Evolutionary conservation across 2,329 filamentous ascomycete genomes (phyloP), one percentile per base, ranked within the genome.

Genomic region (Apiospora arundinis): DNA sequence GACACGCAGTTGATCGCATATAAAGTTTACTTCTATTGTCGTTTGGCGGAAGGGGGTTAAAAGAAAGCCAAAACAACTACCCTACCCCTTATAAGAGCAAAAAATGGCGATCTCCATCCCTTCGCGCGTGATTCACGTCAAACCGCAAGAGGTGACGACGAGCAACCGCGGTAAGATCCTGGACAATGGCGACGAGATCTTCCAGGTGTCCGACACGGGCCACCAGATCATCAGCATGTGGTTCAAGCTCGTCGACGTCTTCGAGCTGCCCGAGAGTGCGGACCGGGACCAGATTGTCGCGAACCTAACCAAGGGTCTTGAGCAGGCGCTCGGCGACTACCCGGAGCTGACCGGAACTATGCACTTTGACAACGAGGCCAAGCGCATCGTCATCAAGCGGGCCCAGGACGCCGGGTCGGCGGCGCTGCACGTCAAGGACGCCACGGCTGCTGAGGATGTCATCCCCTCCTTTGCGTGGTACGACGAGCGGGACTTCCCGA

Each of bases 291-390:
- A n/a, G 52, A 60, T 60, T 25, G 28, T 60, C 28, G 16, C 28
- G 7, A 37, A 60, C 28, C 28, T 60, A 2, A 21, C 28, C 16
- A 56, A 42, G 28, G 67, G 67, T 21, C 67, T 69, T 5, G 67
- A 69, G 67, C 44, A 52, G 48, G 67, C 46, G 8, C 25, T 56
- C 1, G 21, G 44, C 3, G 67, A 69, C 45, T 32, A 69, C 46
- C 67, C 67, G 7, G 67, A 69, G 28, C 46, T 69, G 25, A 69
- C 45, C n/a, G 67, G 67, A 1, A 69, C 67, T 23, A 69, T 69
- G 67, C 67, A 69, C 25, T 69, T 56, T n/a, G 67, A 69, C 45
- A 69, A 69, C 45, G 67, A n/a, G 6, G 28, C 67, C 67, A 69
- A 69, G 46, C 67, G 67, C 67, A 69, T 69, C 12, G 23, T 52